Evolutionary conservation across 257 asterid species (phyloP).

Genomic region (Nicotiana noctiflora): DNA sequence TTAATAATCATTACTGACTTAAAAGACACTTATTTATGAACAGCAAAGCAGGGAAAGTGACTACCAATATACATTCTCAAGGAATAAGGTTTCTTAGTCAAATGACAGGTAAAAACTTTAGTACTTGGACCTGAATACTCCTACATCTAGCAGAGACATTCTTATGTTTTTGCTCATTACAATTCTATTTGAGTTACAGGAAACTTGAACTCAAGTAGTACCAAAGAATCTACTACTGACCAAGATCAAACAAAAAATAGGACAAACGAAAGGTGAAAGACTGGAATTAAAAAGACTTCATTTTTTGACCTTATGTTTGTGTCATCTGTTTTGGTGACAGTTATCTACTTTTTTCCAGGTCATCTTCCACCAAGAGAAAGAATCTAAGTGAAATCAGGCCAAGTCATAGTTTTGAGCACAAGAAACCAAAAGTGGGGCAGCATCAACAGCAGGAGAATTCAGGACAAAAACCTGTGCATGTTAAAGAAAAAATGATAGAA

Average conservation of each 20-base stretch:
- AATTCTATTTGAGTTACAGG: conserved; percentile 25
- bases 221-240: conserved; percentile 16
- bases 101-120: conserved; percentile 44
- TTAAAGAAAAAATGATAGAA: conserved; percentile 73
- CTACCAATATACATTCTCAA: conserved; percentile 74
- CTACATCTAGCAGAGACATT: background rate
- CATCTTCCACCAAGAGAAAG: conserved; percentile 16
- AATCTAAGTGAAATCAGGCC: conserved; percentile 27
- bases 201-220: conserved; percentile 26
- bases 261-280: conserved; percentile 40
- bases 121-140: background rate
- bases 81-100: conserved; percentile 83
- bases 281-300: background rate
- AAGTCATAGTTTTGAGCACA: conserved; percentile 39
- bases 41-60: conserved; percentile 83
- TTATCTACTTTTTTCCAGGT: conserved; percentile 11
- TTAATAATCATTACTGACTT: background rate
- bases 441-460: conserved; percentile 17
- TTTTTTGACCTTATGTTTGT: background rate
- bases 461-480: conserved; percentile 24
- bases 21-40: background rate
- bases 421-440: conserved; percentile 43
- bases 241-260: conserved; percentile 29
- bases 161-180: conserved; percentile 4
- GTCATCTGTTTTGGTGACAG: conserved; percentile 16